Evolutionary conservation across 208 protist species (phyloP).

Genomic region (Crithidia mellificae): DNA sequence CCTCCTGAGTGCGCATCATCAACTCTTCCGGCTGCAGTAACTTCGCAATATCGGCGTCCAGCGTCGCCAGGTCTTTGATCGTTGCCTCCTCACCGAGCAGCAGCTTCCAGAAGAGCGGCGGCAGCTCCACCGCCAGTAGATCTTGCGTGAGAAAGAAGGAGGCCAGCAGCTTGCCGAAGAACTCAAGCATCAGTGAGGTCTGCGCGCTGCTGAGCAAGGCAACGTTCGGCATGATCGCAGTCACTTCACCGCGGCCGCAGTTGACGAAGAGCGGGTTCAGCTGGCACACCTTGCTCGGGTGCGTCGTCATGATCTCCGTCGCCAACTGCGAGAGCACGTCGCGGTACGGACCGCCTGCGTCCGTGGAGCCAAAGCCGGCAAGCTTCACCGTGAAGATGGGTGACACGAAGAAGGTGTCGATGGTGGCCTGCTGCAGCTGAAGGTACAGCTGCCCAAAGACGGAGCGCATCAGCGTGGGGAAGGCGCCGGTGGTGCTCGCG

Average conservation of each 20-base stretch:
- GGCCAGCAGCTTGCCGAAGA: slow-evolving; percentile 94
- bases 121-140: slow-evolving; percentile 91
- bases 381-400: slow-evolving; percentile 91
- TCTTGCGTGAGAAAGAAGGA: slow-evolving; percentile 90
- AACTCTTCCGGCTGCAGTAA: slow-evolving; percentile 63
- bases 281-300: slow-evolving; percentile 81
- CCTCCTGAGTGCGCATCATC: slow-evolving; percentile 65
- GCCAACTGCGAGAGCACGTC: slow-evolving; percentile 89
- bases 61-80: slow-evolving; percentile 54
- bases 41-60: slow-evolving; percentile 66
- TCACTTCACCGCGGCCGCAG: slow-evolving; percentile 59
- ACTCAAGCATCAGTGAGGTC: slow-evolving; percentile 89
- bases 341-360: slow-evolving; percentile 91
- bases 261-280: slow-evolving; percentile 89
- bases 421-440: slow-evolving; percentile 68
- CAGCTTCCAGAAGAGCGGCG: slow-evolving; percentile 93
- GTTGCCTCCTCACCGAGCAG: slow-evolving; percentile 73
- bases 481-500: slow-evolving; percentile 52
- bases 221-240: slow-evolving; percentile 79
- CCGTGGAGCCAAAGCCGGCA: slow-evolving; percentile 86
- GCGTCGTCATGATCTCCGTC: slow-evolving; percentile 85
- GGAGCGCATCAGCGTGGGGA: slow-evolving; percentile 75
- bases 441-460: slow-evolving; percentile 89
- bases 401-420: slow-evolving; percentile 79
- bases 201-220: slow-evolving; percentile 54